phyloP scores from a whole-genome alignment of 2,329 filamentous ascomycete genomes.

The Colletotrichum australisinense region DNA sequence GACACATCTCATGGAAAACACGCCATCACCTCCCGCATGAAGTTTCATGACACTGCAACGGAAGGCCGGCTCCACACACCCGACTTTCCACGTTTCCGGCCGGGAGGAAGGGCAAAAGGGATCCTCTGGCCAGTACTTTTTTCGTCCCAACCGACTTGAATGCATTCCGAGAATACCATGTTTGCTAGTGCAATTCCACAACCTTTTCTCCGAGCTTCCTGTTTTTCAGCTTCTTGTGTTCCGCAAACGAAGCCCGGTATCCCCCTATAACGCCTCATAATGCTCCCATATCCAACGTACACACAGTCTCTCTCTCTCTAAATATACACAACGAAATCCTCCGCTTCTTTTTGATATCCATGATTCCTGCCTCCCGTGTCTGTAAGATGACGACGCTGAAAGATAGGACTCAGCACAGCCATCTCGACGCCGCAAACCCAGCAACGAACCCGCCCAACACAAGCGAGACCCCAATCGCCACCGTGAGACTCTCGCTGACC shows the following conservation, averaged over 20 bases:
- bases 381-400: no score
- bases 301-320: no score
- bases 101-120: neutral
- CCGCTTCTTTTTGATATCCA: no score
- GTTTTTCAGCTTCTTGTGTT: neutral
- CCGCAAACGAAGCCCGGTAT: neutral
- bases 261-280: no score
- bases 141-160: neutral
- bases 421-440: slow-evolving; percentile 28
- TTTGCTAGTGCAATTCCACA: no score
- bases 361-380: no score
- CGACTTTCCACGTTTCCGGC: neutral
- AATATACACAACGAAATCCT: no score
- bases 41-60: slow-evolving; percentile 2
- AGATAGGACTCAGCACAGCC: neutral
- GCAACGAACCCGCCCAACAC: slow-evolving; percentile 39
- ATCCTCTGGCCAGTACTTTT: neutral
- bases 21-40: neutral
- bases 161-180: neutral
- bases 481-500: slow-evolving; percentile 41
- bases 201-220: neutral
- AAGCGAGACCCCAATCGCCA: slow-evolving; percentile 36
- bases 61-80: neutral
- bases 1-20: neutral
- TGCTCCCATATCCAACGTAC: no score